Evolutionary conservation across 306 rosid genomes (phyloP).

Genomic region (Rosa lucieae): DNA sequence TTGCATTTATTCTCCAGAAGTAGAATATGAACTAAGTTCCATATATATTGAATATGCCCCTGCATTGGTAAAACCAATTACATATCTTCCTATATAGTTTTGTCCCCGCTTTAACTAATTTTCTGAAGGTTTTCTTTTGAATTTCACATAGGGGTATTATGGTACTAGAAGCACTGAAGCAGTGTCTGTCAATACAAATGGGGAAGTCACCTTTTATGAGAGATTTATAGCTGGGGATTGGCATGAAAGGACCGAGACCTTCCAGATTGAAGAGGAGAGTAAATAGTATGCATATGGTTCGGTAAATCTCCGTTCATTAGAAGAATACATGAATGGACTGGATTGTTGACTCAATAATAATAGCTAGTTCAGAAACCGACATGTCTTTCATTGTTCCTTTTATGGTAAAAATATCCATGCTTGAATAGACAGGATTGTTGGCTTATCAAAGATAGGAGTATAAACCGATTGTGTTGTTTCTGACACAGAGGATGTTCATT

Average conservation of each 20-base stretch:
- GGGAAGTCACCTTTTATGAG: slow-evolving; percentile 59
- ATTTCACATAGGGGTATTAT: slow-evolving; percentile 52
- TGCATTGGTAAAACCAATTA: slow-evolving; percentile 40
- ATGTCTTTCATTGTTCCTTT: neutral
- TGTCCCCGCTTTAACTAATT: neutral
- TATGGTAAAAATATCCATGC: neutral
- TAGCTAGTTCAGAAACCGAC: neutral
- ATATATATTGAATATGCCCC: slow-evolving; percentile 50
- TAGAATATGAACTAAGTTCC: slow-evolving; percentile 52
- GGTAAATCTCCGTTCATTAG: neutral
- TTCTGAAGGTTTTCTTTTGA: slow-evolving; percentile 13
- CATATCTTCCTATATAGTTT: neutral
- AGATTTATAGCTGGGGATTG: slow-evolving; percentile 53
- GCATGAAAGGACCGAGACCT: slow-evolving; percentile 49
- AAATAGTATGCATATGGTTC: slow-evolving; percentile 15
- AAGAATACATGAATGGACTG: neutral
- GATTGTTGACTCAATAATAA: no score
- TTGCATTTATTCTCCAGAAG: slow-evolving; percentile 48
- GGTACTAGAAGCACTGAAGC: slow-evolving; percentile 90
- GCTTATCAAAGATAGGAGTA: neutral
- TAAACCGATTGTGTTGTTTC: neutral
- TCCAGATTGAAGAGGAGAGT: slow-evolving; percentile 28
- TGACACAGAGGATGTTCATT: neutral
- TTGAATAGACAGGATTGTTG: neutral
- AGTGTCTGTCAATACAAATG: slow-evolving; percentile 49